Evolutionary conservation across 2,329 filamentous ascomycete species (phyloP), one percentile per base, ranked within the genome.

Genomic region (Epicoccum sorghinum): DNA sequence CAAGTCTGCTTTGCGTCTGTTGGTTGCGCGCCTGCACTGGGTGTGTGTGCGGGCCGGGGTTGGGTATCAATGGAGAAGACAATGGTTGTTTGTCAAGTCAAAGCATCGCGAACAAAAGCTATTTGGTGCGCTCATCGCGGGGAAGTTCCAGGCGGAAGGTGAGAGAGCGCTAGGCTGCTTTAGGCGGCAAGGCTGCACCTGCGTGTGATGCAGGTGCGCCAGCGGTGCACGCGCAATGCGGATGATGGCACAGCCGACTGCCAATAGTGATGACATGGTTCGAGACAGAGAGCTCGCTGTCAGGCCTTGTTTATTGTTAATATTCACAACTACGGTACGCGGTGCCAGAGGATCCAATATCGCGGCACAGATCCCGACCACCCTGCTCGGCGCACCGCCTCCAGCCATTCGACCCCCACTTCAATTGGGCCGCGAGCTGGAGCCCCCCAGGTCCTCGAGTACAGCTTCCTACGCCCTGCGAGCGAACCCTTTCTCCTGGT

Each of bases 351-450:
- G 38, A 45, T 32, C 10, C 43, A 38, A 25, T 42, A 51, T 48
- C 32, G 52, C 60, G 62, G 64, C 58, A 49, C 14, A 64, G 49
- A 55, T 62, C 59, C 65, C 60, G 60, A 57, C 46, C 42, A 58
- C 54, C 64, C 52, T 52, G 46, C 62, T 64, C 59, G 64, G 65
- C 65, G 58, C 61, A 63, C 65, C 60, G 61, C 63, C 60, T 58
- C 60, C 63, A 65, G 60, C 65, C 65, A 63, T 57, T 53, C 40
- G 43, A 55, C 65, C 68, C 68, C 67, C 64, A 66, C 62, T 64
- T 67, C 65, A 63, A 57, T 61, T 59, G 55, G 50, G 59, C 61
- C 60, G 62, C 63, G 63, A 60, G 45, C 61, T 53, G 47, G 55
- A 52, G 61, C 60, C 60, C 27, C 66, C 63, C 55, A 60, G 64